Conservation (phyloP, 2,329 filamentous ascomycete species). For the Nothophoma quercina region DNA sequence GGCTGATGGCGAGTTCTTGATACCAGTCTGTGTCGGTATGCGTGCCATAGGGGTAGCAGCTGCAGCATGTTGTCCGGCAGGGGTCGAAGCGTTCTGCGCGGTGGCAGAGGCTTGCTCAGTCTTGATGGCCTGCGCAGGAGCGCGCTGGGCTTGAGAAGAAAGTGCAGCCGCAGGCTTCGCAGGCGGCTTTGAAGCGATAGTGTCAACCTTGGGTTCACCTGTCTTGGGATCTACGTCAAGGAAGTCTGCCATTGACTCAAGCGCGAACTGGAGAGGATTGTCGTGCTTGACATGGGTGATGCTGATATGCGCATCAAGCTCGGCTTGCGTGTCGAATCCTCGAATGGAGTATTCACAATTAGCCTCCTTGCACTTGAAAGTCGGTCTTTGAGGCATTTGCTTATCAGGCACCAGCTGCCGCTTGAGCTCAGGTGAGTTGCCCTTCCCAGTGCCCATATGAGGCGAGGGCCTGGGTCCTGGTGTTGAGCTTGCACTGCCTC, state of each 20-base stretch:
- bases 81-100: slow-evolving; percentile 47
- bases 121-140: slow-evolving; percentile 38
- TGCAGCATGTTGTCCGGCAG: slow-evolving; percentile 35
- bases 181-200: slow-evolving; percentile 30
- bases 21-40: slow-evolving; percentile 47
- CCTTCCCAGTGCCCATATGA: slow-evolving; percentile 45
- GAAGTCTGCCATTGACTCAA: slow-evolving; percentile 60
- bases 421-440: slow-evolving; percentile 55
- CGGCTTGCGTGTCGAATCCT: slow-evolving; percentile 63
- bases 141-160: slow-evolving; percentile 25
- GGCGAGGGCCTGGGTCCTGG: slow-evolving; percentile 53
- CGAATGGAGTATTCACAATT: slow-evolving; percentile 62
- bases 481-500: slow-evolving; percentile 52
- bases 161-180: slow-evolving; percentile 30
- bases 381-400: slow-evolving; percentile 53
- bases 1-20: slow-evolving; percentile 48
- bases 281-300: slow-evolving; percentile 62
- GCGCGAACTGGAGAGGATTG: slow-evolving; percentile 63
- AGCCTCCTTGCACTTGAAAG: slow-evolving; percentile 61
- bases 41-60: slow-evolving; percentile 49
- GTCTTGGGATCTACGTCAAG: slow-evolving; percentile 59
- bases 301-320: slow-evolving; percentile 63
- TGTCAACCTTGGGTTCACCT: slow-evolving; percentile 44
- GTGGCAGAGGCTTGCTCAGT: slow-evolving; percentile 45
- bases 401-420: slow-evolving; percentile 53